Evolutionary conservation across 805 yeast species (phyloP).

Genomic region (Saturnispora bothae): DNA sequence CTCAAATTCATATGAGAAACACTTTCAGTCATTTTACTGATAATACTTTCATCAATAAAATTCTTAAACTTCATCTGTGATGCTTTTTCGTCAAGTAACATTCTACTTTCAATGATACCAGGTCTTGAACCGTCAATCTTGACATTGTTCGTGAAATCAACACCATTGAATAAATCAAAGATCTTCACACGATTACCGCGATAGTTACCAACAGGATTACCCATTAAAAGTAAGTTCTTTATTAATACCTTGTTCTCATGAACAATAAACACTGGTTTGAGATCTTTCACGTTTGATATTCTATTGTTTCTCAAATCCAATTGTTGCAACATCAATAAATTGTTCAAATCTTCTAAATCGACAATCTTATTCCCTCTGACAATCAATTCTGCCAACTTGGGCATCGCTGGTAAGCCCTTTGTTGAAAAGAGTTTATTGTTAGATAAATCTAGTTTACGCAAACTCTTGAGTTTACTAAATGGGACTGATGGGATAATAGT

Average conservation of each 20-base stretch:
- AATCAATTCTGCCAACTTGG: constrained; percentile 36
- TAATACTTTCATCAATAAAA: constrained; percentile 28
- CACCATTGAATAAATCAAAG: constrained; percentile 47
- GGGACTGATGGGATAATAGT: constrained; percentile 41
- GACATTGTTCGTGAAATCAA: constrained; percentile 34
- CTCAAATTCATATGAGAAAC: constrained; percentile 27
- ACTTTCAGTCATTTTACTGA: constrained; percentile 29
- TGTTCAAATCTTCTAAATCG: constrained; percentile 30
- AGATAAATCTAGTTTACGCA: constrained; percentile 44
- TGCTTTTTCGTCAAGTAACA: constrained; percentile 39
- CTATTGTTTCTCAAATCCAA: constrained; percentile 42
- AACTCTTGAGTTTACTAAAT: constrained; percentile 34
- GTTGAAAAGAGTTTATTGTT: constrained; percentile 33
- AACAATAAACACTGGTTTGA: constrained; percentile 31
- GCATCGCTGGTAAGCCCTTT: constrained; percentile 28
- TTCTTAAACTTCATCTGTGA: constrained; percentile 35
- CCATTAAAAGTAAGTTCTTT: constrained; percentile 23
- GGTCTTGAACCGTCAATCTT: constrained; percentile 53
- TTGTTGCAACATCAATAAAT: constrained; percentile 32
- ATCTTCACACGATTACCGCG: constrained; percentile 43
- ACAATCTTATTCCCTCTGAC: constrained; percentile 35
- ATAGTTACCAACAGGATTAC: constrained; percentile 29
- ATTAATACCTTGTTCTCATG: constrained; percentile 16
- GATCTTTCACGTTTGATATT: constrained; percentile 27
- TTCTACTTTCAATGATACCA: constrained; percentile 49